Evolutionary conservation across 768 basidiomycete species (phyloP).

Genomic region (Boletus reticulatus): DNA sequence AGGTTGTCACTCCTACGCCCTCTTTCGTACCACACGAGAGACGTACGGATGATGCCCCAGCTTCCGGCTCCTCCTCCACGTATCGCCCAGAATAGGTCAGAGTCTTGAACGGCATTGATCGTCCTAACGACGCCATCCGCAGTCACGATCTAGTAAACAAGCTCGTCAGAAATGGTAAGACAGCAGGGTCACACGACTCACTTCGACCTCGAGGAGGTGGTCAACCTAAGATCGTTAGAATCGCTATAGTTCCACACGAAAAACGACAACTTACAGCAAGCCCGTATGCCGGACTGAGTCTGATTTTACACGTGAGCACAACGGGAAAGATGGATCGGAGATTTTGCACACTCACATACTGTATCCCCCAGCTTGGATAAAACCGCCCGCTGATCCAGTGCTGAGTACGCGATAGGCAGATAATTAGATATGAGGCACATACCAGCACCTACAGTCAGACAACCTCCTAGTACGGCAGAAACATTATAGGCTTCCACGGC

Average conservation of each 20-base stretch:
- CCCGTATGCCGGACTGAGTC: conserved; percentile 19
- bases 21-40: not conserved
- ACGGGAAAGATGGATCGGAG: not conserved
- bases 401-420: not conserved
- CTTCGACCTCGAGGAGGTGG: conserved; percentile 43
- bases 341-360: conserved; percentile 21
- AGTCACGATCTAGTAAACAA: conserved; percentile 33
- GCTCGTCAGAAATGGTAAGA: not conserved
- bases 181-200: not conserved
- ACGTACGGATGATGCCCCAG: conserved; percentile 42
- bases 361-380: conserved; percentile 48
- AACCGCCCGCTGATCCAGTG: conserved; percentile 35
- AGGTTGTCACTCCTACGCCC: not conserved
- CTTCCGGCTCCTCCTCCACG: conserved; percentile 52
- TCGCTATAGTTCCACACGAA: not conserved
- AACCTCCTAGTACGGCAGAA: conserved; percentile 16
- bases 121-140: conserved; percentile 38
- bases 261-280: not conserved
- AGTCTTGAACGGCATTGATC: conserved; percentile 39
- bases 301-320: not conserved
- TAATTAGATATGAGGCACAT: not conserved
- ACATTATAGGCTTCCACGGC: conserved; percentile 8
- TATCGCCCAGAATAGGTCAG: conserved; percentile 53
- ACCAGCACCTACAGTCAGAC: conserved; percentile 20
- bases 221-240: conserved; percentile 34